Percentiles rank a stretch among this genome's conserved stretches.
Conservation (phyloP, 2,329 filamentous ascomycete genomes). For the Claviceps africana region DNA sequence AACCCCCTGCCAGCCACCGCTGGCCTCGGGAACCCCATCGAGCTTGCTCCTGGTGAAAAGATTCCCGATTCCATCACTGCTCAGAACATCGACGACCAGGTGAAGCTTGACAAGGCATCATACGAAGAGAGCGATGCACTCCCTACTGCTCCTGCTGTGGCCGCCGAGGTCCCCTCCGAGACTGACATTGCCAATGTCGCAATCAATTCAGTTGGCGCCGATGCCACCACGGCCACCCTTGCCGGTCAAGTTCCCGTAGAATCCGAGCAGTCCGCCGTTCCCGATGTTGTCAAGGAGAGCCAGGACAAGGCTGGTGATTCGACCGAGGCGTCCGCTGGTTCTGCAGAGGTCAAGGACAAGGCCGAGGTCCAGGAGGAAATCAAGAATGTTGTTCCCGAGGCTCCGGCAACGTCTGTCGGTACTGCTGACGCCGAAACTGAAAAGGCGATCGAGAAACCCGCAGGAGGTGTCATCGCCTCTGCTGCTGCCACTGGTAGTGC, state of each 20-base stretch:
- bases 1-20: constrained; percentile 49
- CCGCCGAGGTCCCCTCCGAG: constrained; percentile 35
- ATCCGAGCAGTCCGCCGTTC: constrained; percentile 19
- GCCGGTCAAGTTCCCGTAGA: constrained; percentile 56
- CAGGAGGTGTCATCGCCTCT: constrained; percentile 20
- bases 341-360: constrained; percentile 57
- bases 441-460: constrained; percentile 27
- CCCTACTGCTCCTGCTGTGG: constrained; percentile 25
- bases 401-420: constrained; percentile 42
- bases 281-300: constrained; percentile 51
- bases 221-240: constrained; percentile 53
- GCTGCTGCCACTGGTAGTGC: constrained; percentile 21
- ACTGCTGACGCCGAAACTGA: constrained; percentile 37
- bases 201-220: constrained; percentile 37
- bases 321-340: constrained; percentile 54
- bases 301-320: constrained; percentile 49
- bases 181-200: constrained; percentile 24
- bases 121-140: constrained; percentile 69
- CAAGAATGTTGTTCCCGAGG: constrained; percentile 49
- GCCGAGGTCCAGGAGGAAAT: constrained; percentile 57
- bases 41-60: constrained; percentile 64
- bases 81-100: constrained; percentile 55
- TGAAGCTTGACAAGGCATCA: constrained; percentile 69
- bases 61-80: constrained; percentile 56
- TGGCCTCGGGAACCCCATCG: constrained; percentile 64